Percentiles rank a stretch among this genome's conserved stretches.
phyloP scores from a whole-genome alignment of 805 yeast genomes.

The Nakazawaea anatomiae region DNA sequence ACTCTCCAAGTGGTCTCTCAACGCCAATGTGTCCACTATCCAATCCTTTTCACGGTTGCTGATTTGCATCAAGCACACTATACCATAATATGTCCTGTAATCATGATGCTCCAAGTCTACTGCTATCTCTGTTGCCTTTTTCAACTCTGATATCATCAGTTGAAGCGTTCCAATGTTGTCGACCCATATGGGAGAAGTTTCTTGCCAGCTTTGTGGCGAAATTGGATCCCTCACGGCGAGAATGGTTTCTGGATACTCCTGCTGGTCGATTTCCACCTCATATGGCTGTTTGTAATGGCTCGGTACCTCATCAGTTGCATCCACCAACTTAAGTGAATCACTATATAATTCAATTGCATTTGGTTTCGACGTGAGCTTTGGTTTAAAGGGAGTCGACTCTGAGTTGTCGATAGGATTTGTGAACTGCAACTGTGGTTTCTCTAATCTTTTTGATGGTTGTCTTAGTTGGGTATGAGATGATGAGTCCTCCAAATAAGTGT shows the following conservation, averaged over 20 bases:
- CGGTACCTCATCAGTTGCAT: conserved; percentile 36
- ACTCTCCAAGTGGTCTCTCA: conserved; percentile 62
- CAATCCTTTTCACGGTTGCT: conserved; percentile 78
- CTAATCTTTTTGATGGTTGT: conserved; percentile 25
- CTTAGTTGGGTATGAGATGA: conserved; percentile 12
- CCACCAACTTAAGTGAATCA: conserved; percentile 37
- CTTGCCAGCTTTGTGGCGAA: conserved; percentile 58
- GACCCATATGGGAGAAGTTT: conserved; percentile 65
- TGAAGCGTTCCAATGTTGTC: conserved; percentile 48
- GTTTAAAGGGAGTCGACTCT: conserved; percentile 69
- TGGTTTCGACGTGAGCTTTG: conserved; percentile 69
- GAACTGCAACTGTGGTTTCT: conserved; percentile 70
- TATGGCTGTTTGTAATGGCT: conserved; percentile 79
- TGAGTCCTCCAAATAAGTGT: conserved; percentile 49
- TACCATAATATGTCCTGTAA: conserved; percentile 81
- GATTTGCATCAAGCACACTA: conserved; percentile 90
- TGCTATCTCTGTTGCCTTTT: conserved; percentile 60
- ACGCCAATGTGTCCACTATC: conserved; percentile 76
- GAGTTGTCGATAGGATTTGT: conserved; percentile 56
- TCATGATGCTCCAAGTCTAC: conserved; percentile 97
- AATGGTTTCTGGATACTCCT: conserved; percentile 61
- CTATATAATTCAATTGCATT: conserved; percentile 53
- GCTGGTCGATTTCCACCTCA: conserved; percentile 60
- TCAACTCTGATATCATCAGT: conserved; percentile 49
- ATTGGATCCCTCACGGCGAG: conserved; percentile 24